Percentiles rank a stretch among this genome's conserved stretches.
These are phyloP conservation scores for Chloranthus sessilifolius DNA, from an alignment of 164 flowering plant genomes.

Conservation along the genomic window DNA sequence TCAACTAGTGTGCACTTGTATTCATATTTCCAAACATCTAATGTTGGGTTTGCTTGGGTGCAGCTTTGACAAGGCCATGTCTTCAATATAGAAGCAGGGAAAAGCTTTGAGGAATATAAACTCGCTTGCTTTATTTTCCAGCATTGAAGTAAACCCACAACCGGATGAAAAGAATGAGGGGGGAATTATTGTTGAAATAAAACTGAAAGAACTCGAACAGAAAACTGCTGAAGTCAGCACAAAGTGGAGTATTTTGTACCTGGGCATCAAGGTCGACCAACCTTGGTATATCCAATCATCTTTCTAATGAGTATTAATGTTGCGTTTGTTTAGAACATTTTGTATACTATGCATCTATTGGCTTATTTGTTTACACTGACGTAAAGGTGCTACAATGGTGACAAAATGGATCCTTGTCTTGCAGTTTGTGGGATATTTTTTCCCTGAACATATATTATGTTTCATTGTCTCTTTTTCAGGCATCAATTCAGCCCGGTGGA, in stretches of 20 bases:
- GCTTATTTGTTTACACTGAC: no score
- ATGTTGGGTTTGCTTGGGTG: background rate
- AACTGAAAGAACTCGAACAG: slow-evolving; percentile 96
- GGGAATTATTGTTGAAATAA: slow-evolving; percentile 91
- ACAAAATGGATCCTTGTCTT: no score
- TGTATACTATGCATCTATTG: background rate
- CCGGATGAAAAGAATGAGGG: slow-evolving; percentile 98
- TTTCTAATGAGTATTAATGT: background rate
- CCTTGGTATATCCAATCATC: slow-evolving; percentile 49
- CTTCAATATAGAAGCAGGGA: slow-evolving; percentile 95
- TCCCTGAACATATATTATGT: no score
- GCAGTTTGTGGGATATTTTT: background rate
- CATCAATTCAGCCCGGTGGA: slow-evolving; percentile 97
- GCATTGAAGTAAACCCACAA: slow-evolving; percentile 93
- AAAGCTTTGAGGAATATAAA: slow-evolving; percentile 93
- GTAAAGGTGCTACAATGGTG: no score
- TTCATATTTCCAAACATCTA: no score
- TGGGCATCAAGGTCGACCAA: slow-evolving; percentile 91
- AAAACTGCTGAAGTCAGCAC: slow-evolving; percentile 94
- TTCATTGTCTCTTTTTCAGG: slow-evolving; percentile 37
- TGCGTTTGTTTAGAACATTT: background rate
- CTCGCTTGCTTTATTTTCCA: slow-evolving; percentile 78
- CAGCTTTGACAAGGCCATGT: slow-evolving; percentile 85
- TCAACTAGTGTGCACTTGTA: no score
- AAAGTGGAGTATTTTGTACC: slow-evolving; percentile 99